Conservation (phyloP, 78 protist genomes). For the Emiliania huxleyi region DNA sequence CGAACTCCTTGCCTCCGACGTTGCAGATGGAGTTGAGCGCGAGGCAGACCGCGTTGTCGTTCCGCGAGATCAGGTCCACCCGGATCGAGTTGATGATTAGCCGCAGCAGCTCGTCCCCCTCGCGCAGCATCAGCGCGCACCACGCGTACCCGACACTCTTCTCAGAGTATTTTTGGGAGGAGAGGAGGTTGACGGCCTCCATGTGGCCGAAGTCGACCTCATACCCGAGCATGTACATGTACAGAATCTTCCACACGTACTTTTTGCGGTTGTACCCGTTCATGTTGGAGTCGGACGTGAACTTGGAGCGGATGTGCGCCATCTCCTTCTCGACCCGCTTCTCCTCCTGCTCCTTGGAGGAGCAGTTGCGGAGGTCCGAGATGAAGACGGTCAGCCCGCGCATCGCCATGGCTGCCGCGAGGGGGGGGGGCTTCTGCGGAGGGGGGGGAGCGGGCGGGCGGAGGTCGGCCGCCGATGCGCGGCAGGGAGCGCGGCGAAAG, state of each 20-base stretch:
- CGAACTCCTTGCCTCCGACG: constrained; percentile 90
- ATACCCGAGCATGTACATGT: constrained; percentile 95
- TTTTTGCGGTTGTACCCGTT: constrained; percentile 85
- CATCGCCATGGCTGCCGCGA: constrained; percentile 66
- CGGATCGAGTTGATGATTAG: constrained; percentile 87
- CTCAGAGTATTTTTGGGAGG: constrained; percentile 82
- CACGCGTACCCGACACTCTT: constrained; percentile 92
- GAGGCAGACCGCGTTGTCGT: background rate
- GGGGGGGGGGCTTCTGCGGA: too few relatives aligned
- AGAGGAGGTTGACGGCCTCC: constrained; percentile 92
- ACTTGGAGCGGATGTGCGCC: constrained; percentile 74
- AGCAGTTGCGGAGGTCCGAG: constrained; percentile 74
- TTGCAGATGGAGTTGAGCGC: constrained; percentile 75
- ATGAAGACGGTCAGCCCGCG: constrained; percentile 77
- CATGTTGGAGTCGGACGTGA: constrained; percentile 52
- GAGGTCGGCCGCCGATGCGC: too few relatives aligned
- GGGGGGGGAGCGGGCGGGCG: too few relatives aligned
- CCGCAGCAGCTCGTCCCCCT: constrained; percentile 86
- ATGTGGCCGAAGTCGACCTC: constrained; percentile 98
- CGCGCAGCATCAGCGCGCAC: constrained; percentile 79
- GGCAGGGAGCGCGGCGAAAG: too few relatives aligned
- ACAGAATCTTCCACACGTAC: constrained; percentile 95
- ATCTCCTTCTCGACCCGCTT: constrained; percentile 81
- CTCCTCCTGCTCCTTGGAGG: constrained; percentile 75
- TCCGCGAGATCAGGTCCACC: constrained; percentile 67